Conservation (phyloP, 1,284 basidiomycete genomes). For the Abortiporus biennis region DNA sequence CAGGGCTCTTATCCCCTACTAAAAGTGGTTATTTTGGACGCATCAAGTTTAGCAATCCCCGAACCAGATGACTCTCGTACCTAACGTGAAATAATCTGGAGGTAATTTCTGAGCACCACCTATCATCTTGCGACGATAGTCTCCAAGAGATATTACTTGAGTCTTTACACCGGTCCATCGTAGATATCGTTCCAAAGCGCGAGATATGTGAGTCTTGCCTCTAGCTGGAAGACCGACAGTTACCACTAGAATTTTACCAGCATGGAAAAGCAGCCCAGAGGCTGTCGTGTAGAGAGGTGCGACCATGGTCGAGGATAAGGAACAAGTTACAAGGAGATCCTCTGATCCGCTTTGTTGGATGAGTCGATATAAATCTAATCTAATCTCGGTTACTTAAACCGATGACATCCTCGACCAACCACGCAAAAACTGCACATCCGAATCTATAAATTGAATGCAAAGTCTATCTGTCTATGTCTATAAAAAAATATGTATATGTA, state of each 20-base stretch:
- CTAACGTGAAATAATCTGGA: slow-evolving; percentile 85
- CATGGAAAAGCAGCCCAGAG: slow-evolving; percentile 85
- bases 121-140: slow-evolving; percentile 87
- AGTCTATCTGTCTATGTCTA: no score
- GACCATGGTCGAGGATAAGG: slow-evolving; percentile 48
- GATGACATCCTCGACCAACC: no score
- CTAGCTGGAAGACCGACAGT: slow-evolving; percentile 91
- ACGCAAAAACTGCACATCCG: no score
- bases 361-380: no score
- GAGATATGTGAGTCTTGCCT: slow-evolving; percentile 95
- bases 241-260: slow-evolving; percentile 90
- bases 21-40: neutral
- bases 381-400: no score
- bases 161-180: slow-evolving; percentile 98
- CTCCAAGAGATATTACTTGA: slow-evolving; percentile 89
- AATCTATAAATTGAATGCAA: no score
- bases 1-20: slow-evolving; percentile 57
- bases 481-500: no score
- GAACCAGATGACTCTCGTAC: slow-evolving; percentile 48
- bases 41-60: neutral
- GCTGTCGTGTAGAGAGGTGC: slow-evolving; percentile 84
- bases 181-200: slow-evolving; percentile 92
- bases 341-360: no score
- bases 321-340: no score
- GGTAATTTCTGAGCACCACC: slow-evolving; percentile 88